Evolutionary conservation across 2,329 filamentous ascomycete species (phyloP).

Genomic region (Cytospora schulzeri): DNA sequence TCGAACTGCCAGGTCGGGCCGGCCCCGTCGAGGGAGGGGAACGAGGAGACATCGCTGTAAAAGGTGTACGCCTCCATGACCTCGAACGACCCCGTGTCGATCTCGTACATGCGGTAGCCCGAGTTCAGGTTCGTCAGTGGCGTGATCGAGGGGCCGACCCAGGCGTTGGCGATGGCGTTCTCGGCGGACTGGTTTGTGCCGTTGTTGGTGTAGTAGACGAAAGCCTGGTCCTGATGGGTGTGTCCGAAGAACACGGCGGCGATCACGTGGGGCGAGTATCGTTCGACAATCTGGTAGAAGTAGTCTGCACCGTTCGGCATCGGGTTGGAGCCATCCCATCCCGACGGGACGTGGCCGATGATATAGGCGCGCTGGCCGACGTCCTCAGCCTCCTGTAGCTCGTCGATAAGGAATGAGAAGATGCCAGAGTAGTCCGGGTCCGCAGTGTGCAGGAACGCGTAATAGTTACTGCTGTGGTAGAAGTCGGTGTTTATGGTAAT

Average conservation of each 20-base stretch:
- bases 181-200: slow-evolving; percentile 49
- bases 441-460: slow-evolving; percentile 42
- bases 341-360: slow-evolving; percentile 51
- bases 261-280: slow-evolving; percentile 47
- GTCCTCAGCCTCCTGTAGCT: slow-evolving; percentile 46
- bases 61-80: slow-evolving; percentile 47
- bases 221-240: slow-evolving; percentile 47
- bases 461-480: slow-evolving; percentile 49
- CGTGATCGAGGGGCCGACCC: slow-evolving; percentile 48
- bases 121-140: slow-evolving; percentile 50
- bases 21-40: slow-evolving; percentile 36
- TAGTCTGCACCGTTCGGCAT: slow-evolving; percentile 47
- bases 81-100: slow-evolving; percentile 47
- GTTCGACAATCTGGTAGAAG: slow-evolving; percentile 44
- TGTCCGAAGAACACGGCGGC: slow-evolving; percentile 46
- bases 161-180: slow-evolving; percentile 43
- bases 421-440: slow-evolving; percentile 45
- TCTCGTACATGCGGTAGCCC: slow-evolving; percentile 47
- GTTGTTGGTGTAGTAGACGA: slow-evolving; percentile 46
- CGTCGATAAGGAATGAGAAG: slow-evolving; percentile 45
- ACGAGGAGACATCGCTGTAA: slow-evolving; percentile 46
- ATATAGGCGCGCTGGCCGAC: slow-evolving; percentile 45
- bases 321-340: slow-evolving; percentile 57
- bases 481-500: slow-evolving; percentile 51
- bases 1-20: slow-evolving; percentile 45